Base-by-base conservation (phyloP, 768 basidiomycete genomes). In the Obba rivulosa region DNA sequence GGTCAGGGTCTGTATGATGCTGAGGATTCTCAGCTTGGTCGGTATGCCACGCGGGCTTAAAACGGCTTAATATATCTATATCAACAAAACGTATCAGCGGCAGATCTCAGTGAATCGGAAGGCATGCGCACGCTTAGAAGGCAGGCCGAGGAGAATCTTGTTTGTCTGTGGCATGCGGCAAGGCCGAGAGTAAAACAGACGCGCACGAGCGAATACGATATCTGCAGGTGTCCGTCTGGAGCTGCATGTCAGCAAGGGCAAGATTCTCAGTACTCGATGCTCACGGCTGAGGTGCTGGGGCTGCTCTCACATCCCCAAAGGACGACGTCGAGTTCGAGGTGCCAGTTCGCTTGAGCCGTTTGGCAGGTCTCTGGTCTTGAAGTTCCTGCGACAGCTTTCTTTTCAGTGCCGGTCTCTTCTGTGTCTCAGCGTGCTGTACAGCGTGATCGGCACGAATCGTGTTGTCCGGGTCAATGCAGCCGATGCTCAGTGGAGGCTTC, bases 181-280 rank as follows among this genome's bases (percentile, higher is more conserved):
- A 1, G 86, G 80, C 34, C 83, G 71, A 3, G 78, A 74, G 57
- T 92, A 92, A 57, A 90, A 87, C 42, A 91, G 59, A 23, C 80
- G 73, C 2, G 69, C 64, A 10, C 87, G 79, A 14, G 69, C 56
- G 37, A 89, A 66, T 1, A 62, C 53, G 39, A 87, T 67, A 34
- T 81, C 78, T 2, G 72, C 74, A 2, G 81, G 72, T 2, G 74
- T 70, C 23, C 62, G 62, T 25, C 75, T 79, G 50, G 5, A 21
- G 16, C 21, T 8, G 25, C 18, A 34, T 2, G 16, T 41, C 20
- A 41, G 24, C 16, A 43, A 42, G 11, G 34, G 38, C 37, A 11
- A 41, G 52, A 23, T 40, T 11, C 5, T 8, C 14, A 16, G 5
- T 46, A 21, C 21, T 34, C 22, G 24, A 18, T 37, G 9, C 11